phyloP scores from a whole-genome alignment of 305 asterid species.

The Ruellia speciosa region DNA sequence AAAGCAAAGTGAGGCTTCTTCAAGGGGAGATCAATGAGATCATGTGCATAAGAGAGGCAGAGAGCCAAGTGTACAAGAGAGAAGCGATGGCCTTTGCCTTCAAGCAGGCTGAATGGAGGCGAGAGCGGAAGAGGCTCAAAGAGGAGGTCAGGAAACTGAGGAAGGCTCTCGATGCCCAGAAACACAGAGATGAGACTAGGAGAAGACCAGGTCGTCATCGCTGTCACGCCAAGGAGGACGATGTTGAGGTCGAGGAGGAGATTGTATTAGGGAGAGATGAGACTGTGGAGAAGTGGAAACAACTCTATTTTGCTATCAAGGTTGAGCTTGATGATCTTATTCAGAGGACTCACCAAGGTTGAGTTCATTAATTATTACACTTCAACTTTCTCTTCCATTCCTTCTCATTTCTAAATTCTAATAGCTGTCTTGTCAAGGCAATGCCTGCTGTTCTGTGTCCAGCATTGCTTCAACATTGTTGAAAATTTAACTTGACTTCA shows the following conservation, averaged over 20 bases:
- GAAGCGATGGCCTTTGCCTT: slow-evolving; percentile 55
- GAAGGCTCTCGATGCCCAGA: slow-evolving; percentile 29
- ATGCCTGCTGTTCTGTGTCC: too few species aligned
- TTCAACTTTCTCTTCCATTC: too few species aligned
- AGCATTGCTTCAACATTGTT: too few species aligned
- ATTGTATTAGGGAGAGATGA: slow-evolving; percentile 42
- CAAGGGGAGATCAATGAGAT: slow-evolving; percentile 52
- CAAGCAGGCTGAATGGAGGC: slow-evolving; percentile 67
- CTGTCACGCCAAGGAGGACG: background rate
- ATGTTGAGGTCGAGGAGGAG: background rate
- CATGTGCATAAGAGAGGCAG: slow-evolving; percentile 58
- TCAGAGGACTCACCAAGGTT: slow-evolving; percentile 54
- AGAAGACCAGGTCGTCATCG: too few species aligned
- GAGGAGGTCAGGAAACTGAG: slow-evolving; percentile 41
- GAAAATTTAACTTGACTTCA: too few species aligned
- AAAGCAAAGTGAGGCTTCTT: slow-evolving; percentile 40
- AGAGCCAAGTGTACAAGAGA: slow-evolving; percentile 44
- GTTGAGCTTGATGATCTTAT: slow-evolving; percentile 83
- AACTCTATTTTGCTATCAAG: slow-evolving; percentile 76
- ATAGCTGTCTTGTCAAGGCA: too few species aligned
- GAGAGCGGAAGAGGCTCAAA: slow-evolving; percentile 44
- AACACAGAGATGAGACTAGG: slow-evolving; percentile 12
- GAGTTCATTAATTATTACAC: background rate
- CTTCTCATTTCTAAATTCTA: too few species aligned
- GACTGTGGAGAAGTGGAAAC: slow-evolving; percentile 74